Evolutionary conservation across 2,329 filamentous ascomycete species (phyloP), one percentile per base, ranked within the genome.

Genomic region (Diplodia mutila): DNA sequence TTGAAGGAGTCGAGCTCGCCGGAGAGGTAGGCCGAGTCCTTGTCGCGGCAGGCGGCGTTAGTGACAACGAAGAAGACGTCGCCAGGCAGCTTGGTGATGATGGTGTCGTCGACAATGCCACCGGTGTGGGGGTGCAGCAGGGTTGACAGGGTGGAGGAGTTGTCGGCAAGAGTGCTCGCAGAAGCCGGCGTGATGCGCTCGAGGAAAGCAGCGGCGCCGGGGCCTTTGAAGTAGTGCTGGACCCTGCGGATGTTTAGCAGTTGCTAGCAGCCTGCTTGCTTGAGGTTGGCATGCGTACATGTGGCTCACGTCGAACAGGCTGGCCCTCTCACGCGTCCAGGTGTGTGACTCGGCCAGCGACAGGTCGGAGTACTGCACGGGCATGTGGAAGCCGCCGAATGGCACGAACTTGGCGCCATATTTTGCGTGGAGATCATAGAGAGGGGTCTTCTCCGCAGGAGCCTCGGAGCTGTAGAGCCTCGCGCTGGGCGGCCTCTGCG

Each of bases 341-440:
- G 89, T 86, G 83, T 98, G 95, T 64, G 93, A 97, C 69, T 93
- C 91, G 72, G 87, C 85, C 70, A 97, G 90, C 72, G 90, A 90
- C 71, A 91, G 85, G 71, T 89, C 87, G 39, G 85, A 81, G 83
- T 98, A 99, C 79, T 95, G 91, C 53, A 99, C 89, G 8, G 95
- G 95, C 93, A 99, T 97, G 73, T 87, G 85, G 82, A 90, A 97
- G 72, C 93, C 93, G 70, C 92, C 94, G 80, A 97, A 99, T n/a
- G 93, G 92, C 61, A 97, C 94, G 88, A 98, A 95, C 82, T 97
- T 97, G 72, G 87, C 95, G 72, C 92, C 92, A 76, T 92, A 84
- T 68, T 87, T 85, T 70, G 94, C 75, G 79, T 97, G 91, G 25
- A 96, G 83, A 73, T 93, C 89, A 79, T 94, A 91, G 25, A 97